A percentile compares a stretch with the other conserved stretches of the same genome.
phyloP scores from a whole-genome alignment of 164 flowering plant species.

The Liquidambar formosana region DNA sequence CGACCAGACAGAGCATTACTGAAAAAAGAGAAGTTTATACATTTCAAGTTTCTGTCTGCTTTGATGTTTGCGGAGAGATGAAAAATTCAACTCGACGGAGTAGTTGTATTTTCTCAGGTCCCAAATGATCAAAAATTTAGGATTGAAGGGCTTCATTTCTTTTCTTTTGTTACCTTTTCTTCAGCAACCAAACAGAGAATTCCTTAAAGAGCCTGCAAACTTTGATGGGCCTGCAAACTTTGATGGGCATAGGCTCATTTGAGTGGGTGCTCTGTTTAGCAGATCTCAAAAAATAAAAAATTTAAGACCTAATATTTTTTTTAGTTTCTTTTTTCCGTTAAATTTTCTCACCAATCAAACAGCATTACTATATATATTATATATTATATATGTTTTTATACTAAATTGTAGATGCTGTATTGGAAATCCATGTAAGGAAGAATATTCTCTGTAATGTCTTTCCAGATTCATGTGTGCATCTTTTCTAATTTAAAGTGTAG shows the following conservation, averaged over 20 bases:
- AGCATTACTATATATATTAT: too few species aligned
- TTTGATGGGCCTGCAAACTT: too few species aligned
- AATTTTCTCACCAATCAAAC: conserved; percentile 6
- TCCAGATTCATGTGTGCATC: conserved; percentile 17
- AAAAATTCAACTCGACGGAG: neutral
- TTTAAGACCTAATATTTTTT: neutral
- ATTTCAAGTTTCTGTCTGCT: neutral
- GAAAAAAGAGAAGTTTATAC: neutral
- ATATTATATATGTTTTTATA: neutral
- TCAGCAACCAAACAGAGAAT: too few species aligned
- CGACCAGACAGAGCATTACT: neutral
- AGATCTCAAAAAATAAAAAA: neutral
- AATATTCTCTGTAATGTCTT: conserved; percentile 24
- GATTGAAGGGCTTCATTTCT: too few species aligned
- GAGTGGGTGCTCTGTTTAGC: neutral
- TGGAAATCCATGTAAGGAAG: conserved; percentile 46
- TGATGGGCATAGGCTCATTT: neutral
- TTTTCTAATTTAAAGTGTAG: conserved; percentile 6
- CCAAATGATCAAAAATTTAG: too few species aligned
- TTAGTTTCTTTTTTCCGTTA: neutral
- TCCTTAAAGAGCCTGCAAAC: too few species aligned
- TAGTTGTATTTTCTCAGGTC: too few species aligned
- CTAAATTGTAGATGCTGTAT: neutral
- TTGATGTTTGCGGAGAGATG: neutral
- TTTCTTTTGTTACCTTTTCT: too few species aligned